Evolutionary conservation across 768 basidiomycete species (phyloP).

Genomic region (Xerocomus brunneocitrinus): DNA sequence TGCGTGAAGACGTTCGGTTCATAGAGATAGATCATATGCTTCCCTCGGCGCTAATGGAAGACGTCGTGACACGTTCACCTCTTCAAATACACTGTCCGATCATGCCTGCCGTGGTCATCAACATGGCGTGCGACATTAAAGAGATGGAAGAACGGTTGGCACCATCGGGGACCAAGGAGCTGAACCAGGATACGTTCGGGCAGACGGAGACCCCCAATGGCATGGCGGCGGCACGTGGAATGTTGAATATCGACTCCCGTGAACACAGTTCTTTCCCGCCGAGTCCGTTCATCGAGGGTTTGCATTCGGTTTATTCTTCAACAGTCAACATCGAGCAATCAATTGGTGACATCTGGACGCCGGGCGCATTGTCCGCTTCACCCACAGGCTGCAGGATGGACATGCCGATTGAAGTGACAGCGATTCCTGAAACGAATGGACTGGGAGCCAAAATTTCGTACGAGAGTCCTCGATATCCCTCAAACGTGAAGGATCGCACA

Average conservation of each 20-base stretch:
- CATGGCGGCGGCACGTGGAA: too few relatives aligned
- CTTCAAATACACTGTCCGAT: background rate
- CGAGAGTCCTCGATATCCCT: too few relatives aligned
- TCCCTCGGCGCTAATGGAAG: conserved; percentile 1
- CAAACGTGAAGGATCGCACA: too few relatives aligned
- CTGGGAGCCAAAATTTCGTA: too few relatives aligned
- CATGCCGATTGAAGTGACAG: background rate
- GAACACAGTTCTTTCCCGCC: background rate
- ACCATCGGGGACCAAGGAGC: background rate
- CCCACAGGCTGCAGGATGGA: background rate
- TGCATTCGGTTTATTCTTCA: background rate
- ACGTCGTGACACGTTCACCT: conserved; percentile 13
- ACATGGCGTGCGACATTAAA: background rate
- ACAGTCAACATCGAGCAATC: too few relatives aligned
- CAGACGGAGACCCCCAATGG: background rate
- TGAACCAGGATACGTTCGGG: background rate
- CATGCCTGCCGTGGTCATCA: conserved; percentile 5
- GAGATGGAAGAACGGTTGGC: background rate
- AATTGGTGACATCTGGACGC: too few relatives aligned
- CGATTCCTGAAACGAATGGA: background rate
- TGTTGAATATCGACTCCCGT: background rate
- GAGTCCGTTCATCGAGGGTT: background rate
- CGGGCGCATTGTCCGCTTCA: background rate
- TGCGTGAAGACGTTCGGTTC: background rate
- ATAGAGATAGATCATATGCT: background rate